Percentiles rank a stretch among this genome's conserved stretches.
Conservation (phyloP, 2,329 filamentous ascomycete species). For the Hirsutella rhossiliensis region DNA sequence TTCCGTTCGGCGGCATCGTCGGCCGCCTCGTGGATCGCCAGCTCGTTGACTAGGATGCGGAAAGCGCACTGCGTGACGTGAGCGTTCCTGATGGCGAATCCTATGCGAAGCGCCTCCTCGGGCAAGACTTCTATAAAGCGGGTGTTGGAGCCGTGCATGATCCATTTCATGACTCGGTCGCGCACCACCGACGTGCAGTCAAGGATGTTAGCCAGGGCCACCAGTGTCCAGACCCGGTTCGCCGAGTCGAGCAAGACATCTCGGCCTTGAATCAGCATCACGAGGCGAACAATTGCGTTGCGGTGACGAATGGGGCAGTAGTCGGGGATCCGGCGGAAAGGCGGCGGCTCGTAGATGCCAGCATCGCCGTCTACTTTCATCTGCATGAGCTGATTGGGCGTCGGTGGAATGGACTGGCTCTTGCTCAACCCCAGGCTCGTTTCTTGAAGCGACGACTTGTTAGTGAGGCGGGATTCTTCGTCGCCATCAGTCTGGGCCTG, state of each 20-base stretch:
- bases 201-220: slow-evolving; percentile 47
- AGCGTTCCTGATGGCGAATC: slow-evolving; percentile 29
- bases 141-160: slow-evolving; percentile 40
- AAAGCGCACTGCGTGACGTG: slow-evolving; percentile 38
- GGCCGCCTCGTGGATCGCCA: slow-evolving; percentile 34
- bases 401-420: not conserved
- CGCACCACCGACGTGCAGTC: slow-evolving; percentile 34
- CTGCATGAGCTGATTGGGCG: slow-evolving; percentile 5
- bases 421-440: not conserved
- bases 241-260: slow-evolving; percentile 50
- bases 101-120: slow-evolving; percentile 48
- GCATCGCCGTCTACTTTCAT: slow-evolving; percentile 9
- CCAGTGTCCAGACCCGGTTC: slow-evolving; percentile 54
- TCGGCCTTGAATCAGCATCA: slow-evolving; percentile 44
- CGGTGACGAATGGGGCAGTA: slow-evolving; percentile 55
- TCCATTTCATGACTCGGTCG: slow-evolving; percentile 44
- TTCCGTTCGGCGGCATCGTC: not conserved
- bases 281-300: slow-evolving; percentile 48
- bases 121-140: slow-evolving; percentile 52
- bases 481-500: not conserved
- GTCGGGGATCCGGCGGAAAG: slow-evolving; percentile 32
- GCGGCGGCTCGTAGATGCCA: slow-evolving; percentile 11
- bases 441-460: not conserved
- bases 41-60: slow-evolving; percentile 49
- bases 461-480: not conserved